Conservation (phyloP, 495 filamentous ascomycete species). For the Penicillium soppii region DNA sequence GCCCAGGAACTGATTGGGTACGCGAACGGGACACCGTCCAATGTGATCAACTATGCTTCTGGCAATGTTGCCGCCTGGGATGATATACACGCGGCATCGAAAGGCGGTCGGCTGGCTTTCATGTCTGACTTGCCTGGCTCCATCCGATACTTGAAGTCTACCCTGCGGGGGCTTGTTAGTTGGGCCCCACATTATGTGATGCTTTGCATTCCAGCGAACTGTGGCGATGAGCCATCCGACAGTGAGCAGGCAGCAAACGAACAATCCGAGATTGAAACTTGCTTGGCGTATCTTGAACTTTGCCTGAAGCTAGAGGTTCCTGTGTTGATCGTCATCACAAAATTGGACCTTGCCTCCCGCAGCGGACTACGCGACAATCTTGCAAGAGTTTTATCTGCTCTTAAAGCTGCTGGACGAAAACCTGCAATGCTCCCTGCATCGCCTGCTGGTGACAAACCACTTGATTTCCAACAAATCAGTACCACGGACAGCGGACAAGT, state of each 20-base stretch:
- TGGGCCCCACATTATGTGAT: slow-evolving; percentile 96
- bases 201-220: slow-evolving; percentile 83
- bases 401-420: slow-evolving; percentile 73
- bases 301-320: slow-evolving; percentile 77
- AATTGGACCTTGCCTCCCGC: slow-evolving; percentile 82
- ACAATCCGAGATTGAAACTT: slow-evolving; percentile 64
- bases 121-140: slow-evolving; percentile 90
- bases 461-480: slow-evolving; percentile 37
- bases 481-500: slow-evolving; percentile 51
- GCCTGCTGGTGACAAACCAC: slow-evolving; percentile 31
- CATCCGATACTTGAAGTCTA: slow-evolving; percentile 82
- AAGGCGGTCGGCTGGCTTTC: slow-evolving; percentile 75
- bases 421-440: slow-evolving; percentile 64
- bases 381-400: slow-evolving; percentile 66
- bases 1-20: slow-evolving; percentile 93
- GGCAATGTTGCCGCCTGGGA: slow-evolving; percentile 90
- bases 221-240: slow-evolving; percentile 50
- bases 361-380: slow-evolving; percentile 65
- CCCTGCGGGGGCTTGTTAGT: slow-evolving; percentile 81
- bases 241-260: slow-evolving; percentile 48
- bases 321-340: slow-evolving; percentile 80
- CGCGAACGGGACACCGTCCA: slow-evolving; percentile 23
- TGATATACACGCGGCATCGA: slow-evolving; percentile 81
- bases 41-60: slow-evolving; percentile 81
- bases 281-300: slow-evolving; percentile 78